phyloP scores from a whole-genome alignment of 2,329 filamentous ascomycete species.

The Ambrosiella xylebori region DNA sequence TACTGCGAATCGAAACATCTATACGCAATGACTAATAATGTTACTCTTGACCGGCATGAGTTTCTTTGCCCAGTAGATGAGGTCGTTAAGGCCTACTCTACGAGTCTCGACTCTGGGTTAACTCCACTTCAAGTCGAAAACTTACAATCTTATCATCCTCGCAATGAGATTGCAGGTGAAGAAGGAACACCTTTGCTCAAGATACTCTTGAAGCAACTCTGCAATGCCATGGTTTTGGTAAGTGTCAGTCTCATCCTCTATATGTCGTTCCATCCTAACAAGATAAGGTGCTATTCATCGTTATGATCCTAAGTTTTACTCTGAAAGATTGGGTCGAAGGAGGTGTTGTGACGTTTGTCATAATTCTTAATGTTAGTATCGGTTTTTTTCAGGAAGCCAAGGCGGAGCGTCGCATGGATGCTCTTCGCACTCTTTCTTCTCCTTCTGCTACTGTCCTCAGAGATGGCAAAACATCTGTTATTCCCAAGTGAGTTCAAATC shows the following conservation, averaged over 20 bases:
- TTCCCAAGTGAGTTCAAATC: conserved; percentile 34
- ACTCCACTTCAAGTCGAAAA: conserved; percentile 40
- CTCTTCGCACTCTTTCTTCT: conserved; percentile 41
- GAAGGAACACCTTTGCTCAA: conserved; percentile 52
- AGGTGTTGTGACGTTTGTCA: conserved; percentile 49
- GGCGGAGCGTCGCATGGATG: conserved; percentile 51
- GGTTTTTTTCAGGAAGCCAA: conserved; percentile 49
- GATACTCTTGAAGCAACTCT: conserved; percentile 54
- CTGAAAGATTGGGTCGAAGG: conserved; percentile 52
- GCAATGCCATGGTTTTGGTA: conserved; percentile 63
- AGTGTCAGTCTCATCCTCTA: conserved; percentile 24
- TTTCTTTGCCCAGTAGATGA: conserved; percentile 44
- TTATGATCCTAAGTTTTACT: conserved; percentile 54
- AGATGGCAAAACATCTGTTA: conserved; percentile 38
- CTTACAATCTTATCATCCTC: conserved; percentile 42
- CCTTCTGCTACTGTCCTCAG: conserved; percentile 46
- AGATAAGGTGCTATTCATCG: conserved; percentile 52
- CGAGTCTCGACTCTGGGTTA: conserved; percentile 50
- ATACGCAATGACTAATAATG: conserved; percentile 5
- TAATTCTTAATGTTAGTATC: conserved; percentile 51
- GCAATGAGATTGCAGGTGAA: conserved; percentile 54
- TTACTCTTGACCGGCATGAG: conserved; percentile 27
- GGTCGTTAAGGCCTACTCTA: conserved; percentile 44
- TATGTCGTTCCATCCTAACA: not conserved
- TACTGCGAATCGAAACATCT: not conserved